Conservation (phyloP, 192 early-diverging fungal species). For the Dispira simplex region DNA sequence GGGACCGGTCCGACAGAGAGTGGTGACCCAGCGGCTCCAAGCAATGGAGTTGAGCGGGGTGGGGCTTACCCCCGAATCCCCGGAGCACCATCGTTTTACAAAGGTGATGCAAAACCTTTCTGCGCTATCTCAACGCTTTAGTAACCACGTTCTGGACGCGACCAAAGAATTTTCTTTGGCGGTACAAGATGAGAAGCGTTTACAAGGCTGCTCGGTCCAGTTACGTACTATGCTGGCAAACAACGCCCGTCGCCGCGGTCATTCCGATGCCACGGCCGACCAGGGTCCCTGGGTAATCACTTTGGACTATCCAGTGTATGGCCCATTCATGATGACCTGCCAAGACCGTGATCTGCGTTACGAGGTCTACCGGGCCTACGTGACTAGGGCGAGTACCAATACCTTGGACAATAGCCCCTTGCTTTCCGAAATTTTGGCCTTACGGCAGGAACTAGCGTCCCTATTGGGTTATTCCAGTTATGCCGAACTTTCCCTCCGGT, state of each 20-base stretch:
- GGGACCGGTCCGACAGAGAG: constrained; percentile 31
- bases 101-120: constrained; percentile 31
- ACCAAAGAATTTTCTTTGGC: constrained; percentile 33
- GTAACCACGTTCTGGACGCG: constrained; percentile 36
- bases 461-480: constrained; percentile 29
- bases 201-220: constrained; percentile 28
- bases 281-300: constrained; percentile 34
- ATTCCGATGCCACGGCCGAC: constrained; percentile 17
- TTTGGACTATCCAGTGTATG: constrained; percentile 30
- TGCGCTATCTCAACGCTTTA: constrained; percentile 28
- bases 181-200: constrained; percentile 19
- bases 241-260: constrained; percentile 21
- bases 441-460: constrained; percentile 32
- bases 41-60: constrained; percentile 35
- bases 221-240: constrained; percentile 27
- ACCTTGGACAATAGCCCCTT: constrained; percentile 32
- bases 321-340: constrained; percentile 40
- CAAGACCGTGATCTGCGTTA: constrained; percentile 33
- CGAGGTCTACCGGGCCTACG: constrained; percentile 30
- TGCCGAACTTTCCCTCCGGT: constrained; percentile 33
- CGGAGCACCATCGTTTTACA: constrained; percentile 31
- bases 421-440: constrained; percentile 33
- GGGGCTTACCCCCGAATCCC: constrained; percentile 21
- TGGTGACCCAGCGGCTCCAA: constrained; percentile 26
- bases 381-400: constrained; percentile 33